phyloP scores from a whole-genome alignment of 768 basidiomycete species.

The Leccinum longicurvipes region DNA sequence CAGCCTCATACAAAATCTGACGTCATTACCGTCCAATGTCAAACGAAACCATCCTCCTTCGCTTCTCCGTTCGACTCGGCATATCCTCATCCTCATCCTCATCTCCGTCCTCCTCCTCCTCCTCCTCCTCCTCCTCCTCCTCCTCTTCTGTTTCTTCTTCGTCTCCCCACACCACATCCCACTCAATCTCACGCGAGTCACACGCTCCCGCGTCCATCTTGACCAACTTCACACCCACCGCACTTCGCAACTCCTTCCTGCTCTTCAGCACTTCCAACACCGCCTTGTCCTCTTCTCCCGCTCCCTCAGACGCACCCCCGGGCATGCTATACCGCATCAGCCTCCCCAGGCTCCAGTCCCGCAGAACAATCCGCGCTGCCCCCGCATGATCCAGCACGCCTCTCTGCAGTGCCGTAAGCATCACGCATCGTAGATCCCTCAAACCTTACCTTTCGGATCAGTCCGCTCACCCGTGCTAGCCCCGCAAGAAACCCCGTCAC shows the following conservation, averaged over 20 bases:
- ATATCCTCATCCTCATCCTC: constrained; percentile 32
- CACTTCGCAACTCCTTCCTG: constrained; percentile 67
- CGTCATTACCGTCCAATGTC: constrained; percentile 28
- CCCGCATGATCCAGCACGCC: constrained; percentile 69
- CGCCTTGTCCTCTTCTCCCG: constrained; percentile 40
- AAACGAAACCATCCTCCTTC: constrained; percentile 53
- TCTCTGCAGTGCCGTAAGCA: constrained; percentile 42
- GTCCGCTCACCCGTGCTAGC: constrained; percentile 68
- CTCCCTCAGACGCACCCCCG: constrained; percentile 21
- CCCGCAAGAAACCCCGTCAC: constrained; percentile 69
- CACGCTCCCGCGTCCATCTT: constrained; percentile 40
- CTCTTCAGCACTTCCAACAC: constrained; percentile 48
- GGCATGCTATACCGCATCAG: constrained; percentile 72
- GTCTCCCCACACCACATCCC: constrained; percentile 37
- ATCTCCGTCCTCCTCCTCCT: constrained; percentile 35
- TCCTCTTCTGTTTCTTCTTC: no score
- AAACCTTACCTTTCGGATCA: constrained; percentile 69
- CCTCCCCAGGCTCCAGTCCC: constrained; percentile 79
- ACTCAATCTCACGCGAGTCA: constrained; percentile 41
- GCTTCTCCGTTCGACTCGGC: constrained; percentile 15
- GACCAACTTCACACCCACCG: constrained; percentile 51
- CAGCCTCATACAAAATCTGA: constrained; percentile 21
- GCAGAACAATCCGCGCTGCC: constrained; percentile 75
- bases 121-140: constrained; percentile 37
- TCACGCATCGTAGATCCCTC: neutral